Evolutionary conservation across 202 grass and related monocot species (phyloP).

Genomic region (Panicum hallii): DNA sequence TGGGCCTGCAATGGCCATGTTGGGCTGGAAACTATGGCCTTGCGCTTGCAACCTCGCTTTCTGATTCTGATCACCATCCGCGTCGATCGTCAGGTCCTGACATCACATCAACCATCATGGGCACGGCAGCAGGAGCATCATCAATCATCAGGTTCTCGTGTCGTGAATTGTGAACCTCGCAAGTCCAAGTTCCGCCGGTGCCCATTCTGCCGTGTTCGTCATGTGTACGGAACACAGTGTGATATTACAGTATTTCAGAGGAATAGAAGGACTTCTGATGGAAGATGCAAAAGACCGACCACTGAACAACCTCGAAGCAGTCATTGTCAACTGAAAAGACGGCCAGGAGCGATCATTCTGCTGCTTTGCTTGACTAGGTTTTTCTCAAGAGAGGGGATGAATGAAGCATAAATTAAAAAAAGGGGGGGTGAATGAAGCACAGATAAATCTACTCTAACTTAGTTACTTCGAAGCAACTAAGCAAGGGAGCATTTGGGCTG

Average conservation of each 20-base stretch:
- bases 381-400: neutral
- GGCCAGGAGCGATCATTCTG: neutral
- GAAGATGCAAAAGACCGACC: neutral
- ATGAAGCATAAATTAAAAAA: neutral
- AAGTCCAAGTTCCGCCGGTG: neutral
- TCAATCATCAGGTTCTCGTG: neutral
- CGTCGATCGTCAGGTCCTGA: neutral
- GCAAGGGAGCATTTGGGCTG: constrained; percentile 30
- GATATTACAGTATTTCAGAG: neutral
- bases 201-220: neutral
- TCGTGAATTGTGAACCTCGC: neutral
- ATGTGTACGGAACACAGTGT: neutral
- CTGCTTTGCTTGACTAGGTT: constrained; percentile 20
- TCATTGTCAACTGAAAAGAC: constrained; percentile 15
- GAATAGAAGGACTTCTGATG: neutral
- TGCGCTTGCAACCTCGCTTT: neutral
- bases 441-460: neutral
- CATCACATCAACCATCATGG: neutral
- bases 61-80: neutral
- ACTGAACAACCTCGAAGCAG: constrained; percentile 6
- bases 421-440: neutral
- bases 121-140: neutral
- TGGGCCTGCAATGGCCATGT: neutral
- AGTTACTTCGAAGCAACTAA: constrained; percentile 37
- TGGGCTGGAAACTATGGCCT: neutral